Conservation (phyloP, 495 filamentous ascomycete species). For the Penicillium pancosmium region DNA sequence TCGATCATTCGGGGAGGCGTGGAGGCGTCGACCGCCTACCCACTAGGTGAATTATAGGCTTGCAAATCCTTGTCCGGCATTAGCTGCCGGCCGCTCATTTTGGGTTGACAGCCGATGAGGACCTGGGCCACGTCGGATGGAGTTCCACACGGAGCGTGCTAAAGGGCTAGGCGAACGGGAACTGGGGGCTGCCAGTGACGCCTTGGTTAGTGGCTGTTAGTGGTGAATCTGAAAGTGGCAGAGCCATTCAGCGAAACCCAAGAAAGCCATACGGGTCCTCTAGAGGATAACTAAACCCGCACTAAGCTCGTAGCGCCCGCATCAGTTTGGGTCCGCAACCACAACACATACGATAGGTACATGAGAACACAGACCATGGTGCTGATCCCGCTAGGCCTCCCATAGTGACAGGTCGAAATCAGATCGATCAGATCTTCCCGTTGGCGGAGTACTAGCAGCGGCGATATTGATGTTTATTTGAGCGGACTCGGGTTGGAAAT, state of each 20-base stretch:
- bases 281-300: neutral
- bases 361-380: neutral
- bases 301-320: neutral
- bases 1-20: neutral
- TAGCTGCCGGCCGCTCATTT: neutral
- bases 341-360: neutral
- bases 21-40: neutral
- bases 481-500: too few species aligned
- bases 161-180: neutral
- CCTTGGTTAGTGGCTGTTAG: neutral
- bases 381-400: conserved; percentile 5
- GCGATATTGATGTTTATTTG: neutral
- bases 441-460: neutral
- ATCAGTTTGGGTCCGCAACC: neutral
- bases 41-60: neutral
- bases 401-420: conserved; percentile 1
- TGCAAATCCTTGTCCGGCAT: neutral
- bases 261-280: neutral
- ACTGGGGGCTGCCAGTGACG: neutral
- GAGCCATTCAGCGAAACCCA: neutral
- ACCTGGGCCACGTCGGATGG: neutral
- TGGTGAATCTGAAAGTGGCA: neutral
- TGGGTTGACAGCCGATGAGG: conserved; percentile 1
- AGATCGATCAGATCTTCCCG: neutral
- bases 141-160: neutral